Conservation (phyloP, 331 rosid genomes). For the Pyrus hybrid region DNA sequence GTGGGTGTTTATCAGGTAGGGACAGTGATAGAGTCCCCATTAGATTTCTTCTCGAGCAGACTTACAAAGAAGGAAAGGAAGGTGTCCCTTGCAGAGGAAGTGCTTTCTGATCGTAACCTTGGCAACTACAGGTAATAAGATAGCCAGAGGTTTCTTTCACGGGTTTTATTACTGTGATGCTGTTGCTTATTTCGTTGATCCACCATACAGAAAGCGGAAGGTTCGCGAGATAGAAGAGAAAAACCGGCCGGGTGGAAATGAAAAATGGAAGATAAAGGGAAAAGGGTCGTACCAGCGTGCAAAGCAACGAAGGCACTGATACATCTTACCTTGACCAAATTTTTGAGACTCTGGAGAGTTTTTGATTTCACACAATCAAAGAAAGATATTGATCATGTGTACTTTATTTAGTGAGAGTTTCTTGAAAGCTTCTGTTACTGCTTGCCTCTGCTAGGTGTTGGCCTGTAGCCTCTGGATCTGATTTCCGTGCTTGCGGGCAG, state of each 20-base stretch:
- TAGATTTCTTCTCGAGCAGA: slow-evolving; percentile 65
- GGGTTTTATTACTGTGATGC: neutral
- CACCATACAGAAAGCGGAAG: slow-evolving; percentile 48
- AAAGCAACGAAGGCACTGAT: slow-evolving; percentile 48
- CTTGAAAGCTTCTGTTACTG: no score
- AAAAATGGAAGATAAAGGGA: slow-evolving; percentile 67
- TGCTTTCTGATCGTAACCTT: slow-evolving; percentile 54
- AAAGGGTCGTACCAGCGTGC: slow-evolving; percentile 47
- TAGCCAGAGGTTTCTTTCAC: neutral
- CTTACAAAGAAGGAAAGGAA: slow-evolving; percentile 78
- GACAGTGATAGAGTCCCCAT: slow-evolving; percentile 55
- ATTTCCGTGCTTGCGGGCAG: neutral
- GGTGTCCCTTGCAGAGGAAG: slow-evolving; percentile 65
- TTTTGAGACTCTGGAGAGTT: neutral
- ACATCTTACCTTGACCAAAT: neutral
- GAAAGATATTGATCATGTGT: neutral
- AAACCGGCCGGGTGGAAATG: slow-evolving; percentile 55
- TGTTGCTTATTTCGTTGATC: neutral
- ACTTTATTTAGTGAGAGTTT: no score
- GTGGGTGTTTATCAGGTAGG: slow-evolving; percentile 45
- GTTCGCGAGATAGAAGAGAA: slow-evolving; percentile 63
- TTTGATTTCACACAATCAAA: no score
- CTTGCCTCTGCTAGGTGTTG: no score
- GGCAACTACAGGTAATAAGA: slow-evolving; percentile 52
- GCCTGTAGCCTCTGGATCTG: no score